Base-by-base conservation (phyloP, 1,139 yeast genomes). In the Dujonia santamariae region DNA sequence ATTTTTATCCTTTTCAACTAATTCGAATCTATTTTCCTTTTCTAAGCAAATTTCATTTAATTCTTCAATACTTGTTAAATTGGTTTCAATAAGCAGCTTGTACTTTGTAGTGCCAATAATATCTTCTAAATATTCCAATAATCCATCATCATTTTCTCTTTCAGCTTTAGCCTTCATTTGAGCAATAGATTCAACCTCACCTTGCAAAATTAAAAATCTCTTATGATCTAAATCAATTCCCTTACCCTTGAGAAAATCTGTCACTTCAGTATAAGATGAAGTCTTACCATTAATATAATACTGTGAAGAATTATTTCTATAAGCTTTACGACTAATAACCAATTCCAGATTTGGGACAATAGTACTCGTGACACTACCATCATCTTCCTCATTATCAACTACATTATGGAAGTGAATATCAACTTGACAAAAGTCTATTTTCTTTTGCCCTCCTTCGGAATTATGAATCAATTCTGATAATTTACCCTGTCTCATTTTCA, bases 91-190 rank as follows among this genome's bases (percentile, higher is more conserved):
- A 31, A 80, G 62, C 31, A 71, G 67, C 54, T 92, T 90, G 54
- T 90, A 94, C 35, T 75, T 73, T 1, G 97, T 72, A 0, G 99
- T 94, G 3, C 98, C 99, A 38, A 94, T 92, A 35, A 94, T 92
- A 63, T 94, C 98, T 54, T 94, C 99, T 41, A 94, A 63, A 54
- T 92, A 94, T 52, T 94, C 99, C 31, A 94, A 61, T 23, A 94
- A 64, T 0, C 99, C 99, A 54, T 92, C 98, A 47, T 92, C 98
- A 45, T 79, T 80, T 37, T 88, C 96, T 35, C 72, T 77, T 50
- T 92, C 97, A 0, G 97, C 97, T 53, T 92, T 92, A 7, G 98
- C 85, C 53, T 90, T 90, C 99, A 94, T 94, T 56, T 92, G 97
- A 0, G 98, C 97, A 53, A 94, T 94, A 39, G 92, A 84, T 60